Evolutionary conservation across 257 asterid species (phyloP), one percentile per base, ranked within the genome.

Genomic region (Primulina huaijiensis): DNA sequence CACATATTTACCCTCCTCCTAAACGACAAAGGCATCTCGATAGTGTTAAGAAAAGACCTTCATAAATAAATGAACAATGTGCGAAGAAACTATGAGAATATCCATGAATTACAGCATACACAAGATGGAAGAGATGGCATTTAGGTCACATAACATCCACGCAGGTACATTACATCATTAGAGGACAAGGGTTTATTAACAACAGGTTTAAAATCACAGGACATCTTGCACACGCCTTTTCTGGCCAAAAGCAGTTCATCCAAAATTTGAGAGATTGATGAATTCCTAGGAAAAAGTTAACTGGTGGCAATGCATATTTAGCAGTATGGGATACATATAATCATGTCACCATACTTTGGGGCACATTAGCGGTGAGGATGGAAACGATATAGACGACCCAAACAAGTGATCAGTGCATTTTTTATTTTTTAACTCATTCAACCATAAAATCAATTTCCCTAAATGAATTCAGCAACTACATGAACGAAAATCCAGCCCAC

Each of bases 1-100:
- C 61, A 75, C 75, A 77, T 85, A 94, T 72, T 80, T 89, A 6
- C 99, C 99, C 34, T 82, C 95, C 78, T 75, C 99, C 99, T 94
- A 90, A 73, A 75, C 69, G 29, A 37, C 30, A 65, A 34, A 14
- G 50, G 7, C 37, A 29, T 31, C 35, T 31, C 58, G 6, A 64
- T 60, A 12, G 53, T 43, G 53, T 43, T 2, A 38, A 64, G 59
- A 62, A 4, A 65, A 43, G 53, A 43, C n/a, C 17, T 11, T 10
- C n/a, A 43, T 43, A 1, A 17, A 43, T 12, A 43, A 2, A 43
- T 43, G 53, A 43, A 43, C 53, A 2, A 11, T n/a, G 2, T 2
- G 53, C n/a, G n/a, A 43, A 43, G 53, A 43, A 43, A 43, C n/a
- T 43, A 43, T 12, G 53, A 43, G 53, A 8, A 10, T 43, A 43